Evolutionary conservation across 129 eudicot species (phyloP), one percentile per base, ranked within the genome.

Genomic region (Chrysanthemum seticuspe): DNA sequence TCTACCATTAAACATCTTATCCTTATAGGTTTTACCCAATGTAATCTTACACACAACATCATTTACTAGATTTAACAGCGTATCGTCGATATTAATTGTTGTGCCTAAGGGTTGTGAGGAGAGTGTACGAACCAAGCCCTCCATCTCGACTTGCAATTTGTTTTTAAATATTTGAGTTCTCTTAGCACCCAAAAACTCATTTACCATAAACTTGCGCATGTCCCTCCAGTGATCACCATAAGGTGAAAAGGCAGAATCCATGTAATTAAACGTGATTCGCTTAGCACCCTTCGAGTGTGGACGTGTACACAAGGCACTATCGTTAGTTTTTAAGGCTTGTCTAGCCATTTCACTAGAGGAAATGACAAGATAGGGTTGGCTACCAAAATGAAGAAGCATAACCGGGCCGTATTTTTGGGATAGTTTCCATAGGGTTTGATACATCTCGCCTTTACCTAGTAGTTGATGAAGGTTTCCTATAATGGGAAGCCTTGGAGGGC

Each of bases 391-490:
- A 5, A 67, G 71, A 67, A 67, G 71, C 40, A 67, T 67, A 21
- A 44, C 18, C 12, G 71, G 71, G 16, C 71, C 71, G 6, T 67
- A 67, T 12, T 67, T 48, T 44, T 16, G 18, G 5, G 58, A 67
- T 16, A 67, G 5, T 1, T 67, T 19, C 71, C 57, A 47, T 11
- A 67, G 18, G 57, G 1, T 12, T 19, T 67, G 18, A 19, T 47
- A 36, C 36, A 34, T 34, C 40, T 10, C 4, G 56, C 10, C 5
- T 48, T 67, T 21, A 19, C 71, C 57, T 2, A 19, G 1, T 0
- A 67, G 5, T 67, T 67, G 71, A 21, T 67, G 71, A 31, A 67
- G 13, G 71, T 67, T 67, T 3, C 71, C 58, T 31, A 67, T 67
- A 2, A 67, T 16, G 3, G 71, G 71, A 21, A 67, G 57, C 44